Base-by-base conservation (phyloP, 1,284 basidiomycete species). In the Tylopilus orsonianus region DNA sequence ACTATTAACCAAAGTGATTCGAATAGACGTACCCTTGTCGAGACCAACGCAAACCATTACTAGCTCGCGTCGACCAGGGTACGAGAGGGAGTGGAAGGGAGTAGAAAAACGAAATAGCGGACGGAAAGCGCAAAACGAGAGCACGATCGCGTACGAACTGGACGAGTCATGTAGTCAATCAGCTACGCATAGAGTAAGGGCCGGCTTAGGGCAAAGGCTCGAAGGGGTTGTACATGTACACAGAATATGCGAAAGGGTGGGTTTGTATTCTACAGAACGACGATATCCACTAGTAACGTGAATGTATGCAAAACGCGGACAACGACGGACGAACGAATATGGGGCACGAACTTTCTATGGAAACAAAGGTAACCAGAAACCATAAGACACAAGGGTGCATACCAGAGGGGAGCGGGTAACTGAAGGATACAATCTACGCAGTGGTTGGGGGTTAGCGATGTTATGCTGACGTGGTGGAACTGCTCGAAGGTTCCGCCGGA, bases 141-240 rank as follows among this genome's bases (percentile, higher is more conserved):
- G 38, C 49, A 44, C 58, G 45, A 41, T 46, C 51, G 43, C 52
- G 52, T 57, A 54, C 32, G 26, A 42, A 39, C 42, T 16, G 24
- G 24, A 51, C 34, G 34, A 58, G 41, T 46, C 34, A 47, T 43
- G 43, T 58, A 58, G 46, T 44, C 34, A 10, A 51, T 55, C 34
- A 44, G 36, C 37, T 56, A 59, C 30, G 57, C 56, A 59, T 59
- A 57, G 50, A 36, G 54, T 58, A 55, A 14, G 34, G 24, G 51
- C 23, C 32, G 27, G 35, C 48, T 34, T 40, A 41, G 18, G 33
- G 38, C 36, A 19, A 41, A 53, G 32, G 36, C 44, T 37, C 41
- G 35, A 55, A 41, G 8, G 37, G 13, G 29, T 48, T 38, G 62
- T 67, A 62, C 61, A 62, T 62, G 41, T 62, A 62, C 63, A 67